These are phyloP conservation scores for Persicaria maculosa DNA, from an alignment of 148 eudicot genomes.

Conservation along the genomic window DNA sequence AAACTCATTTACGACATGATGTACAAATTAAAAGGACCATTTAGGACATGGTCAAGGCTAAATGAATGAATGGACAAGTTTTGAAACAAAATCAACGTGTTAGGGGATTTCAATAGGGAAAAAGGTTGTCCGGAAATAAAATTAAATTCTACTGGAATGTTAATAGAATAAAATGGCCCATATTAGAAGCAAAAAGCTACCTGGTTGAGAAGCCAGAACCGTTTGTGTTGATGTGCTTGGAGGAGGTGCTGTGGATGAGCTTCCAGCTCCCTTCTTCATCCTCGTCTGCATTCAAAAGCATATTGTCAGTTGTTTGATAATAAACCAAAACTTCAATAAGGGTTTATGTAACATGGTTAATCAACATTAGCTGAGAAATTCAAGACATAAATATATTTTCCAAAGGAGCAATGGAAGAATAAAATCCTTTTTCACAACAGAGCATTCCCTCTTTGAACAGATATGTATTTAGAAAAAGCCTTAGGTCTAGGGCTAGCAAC, in stretches of 20 bases:
- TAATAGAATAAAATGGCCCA: neutral
- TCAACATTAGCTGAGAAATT: no score
- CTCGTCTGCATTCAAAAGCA: constrained; percentile 21
- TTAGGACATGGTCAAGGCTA: neutral
- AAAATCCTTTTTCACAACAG: no score
- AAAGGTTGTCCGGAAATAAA: neutral
- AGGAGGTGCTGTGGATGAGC: constrained; percentile 19
- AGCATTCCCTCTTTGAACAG: no score
- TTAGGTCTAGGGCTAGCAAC: no score
- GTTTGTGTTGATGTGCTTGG: constrained; percentile 13
- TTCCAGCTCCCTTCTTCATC: constrained; percentile 28
- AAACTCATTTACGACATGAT: neutral
- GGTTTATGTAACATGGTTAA: neutral
- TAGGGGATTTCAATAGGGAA: neutral
- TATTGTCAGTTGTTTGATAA: neutral
- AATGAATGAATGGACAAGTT: neutral
- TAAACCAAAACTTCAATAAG: neutral
- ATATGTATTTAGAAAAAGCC: no score
- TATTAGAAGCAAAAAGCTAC: constrained; percentile 16
- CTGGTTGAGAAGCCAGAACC: constrained; percentile 21
- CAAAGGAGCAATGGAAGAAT: no score
- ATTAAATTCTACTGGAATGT: neutral
- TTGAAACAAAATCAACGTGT: neutral
- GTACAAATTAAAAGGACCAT: neutral
- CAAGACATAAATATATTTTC: no score